phyloP scores from a whole-genome alignment of 352 stramenopile genomes.

The Pythium scleroteichum region DNA sequence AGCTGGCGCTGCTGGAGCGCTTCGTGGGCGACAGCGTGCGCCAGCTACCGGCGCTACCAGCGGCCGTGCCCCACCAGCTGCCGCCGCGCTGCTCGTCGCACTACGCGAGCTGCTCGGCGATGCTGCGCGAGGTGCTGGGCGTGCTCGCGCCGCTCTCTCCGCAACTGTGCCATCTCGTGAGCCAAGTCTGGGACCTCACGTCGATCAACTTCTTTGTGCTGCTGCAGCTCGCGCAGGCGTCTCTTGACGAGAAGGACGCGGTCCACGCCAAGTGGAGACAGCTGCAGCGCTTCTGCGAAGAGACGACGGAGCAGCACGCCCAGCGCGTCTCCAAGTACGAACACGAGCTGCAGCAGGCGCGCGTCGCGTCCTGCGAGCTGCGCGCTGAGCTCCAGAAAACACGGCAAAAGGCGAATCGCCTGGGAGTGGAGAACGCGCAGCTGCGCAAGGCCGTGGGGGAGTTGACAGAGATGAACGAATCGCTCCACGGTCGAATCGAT shows the following conservation, averaged over 20 bases:
- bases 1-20: slow-evolving; percentile 57
- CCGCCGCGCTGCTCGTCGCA: slow-evolving; percentile 45
- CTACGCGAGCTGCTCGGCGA: slow-evolving; percentile 49
- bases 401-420: slow-evolving; percentile 45
- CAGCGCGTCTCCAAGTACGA: slow-evolving; percentile 37
- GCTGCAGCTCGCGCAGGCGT: slow-evolving; percentile 45
- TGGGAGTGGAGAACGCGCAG: slow-evolving; percentile 54
- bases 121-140: slow-evolving; percentile 51
- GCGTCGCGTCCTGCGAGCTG: slow-evolving; percentile 39
- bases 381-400: slow-evolving; percentile 59
- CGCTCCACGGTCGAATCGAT: slow-evolving; percentile 10
- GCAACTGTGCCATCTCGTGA: slow-evolving; percentile 43
- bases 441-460: slow-evolving; percentile 42
- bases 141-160: slow-evolving; percentile 51
- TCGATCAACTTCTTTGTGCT: slow-evolving; percentile 69
- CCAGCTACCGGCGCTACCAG: slow-evolving; percentile 44
- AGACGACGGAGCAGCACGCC: slow-evolving; percentile 34
- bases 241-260: slow-evolving; percentile 37
- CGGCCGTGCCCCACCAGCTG: slow-evolving; percentile 29
- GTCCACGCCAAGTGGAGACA: slow-evolving; percentile 35
- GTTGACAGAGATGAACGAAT: slow-evolving; percentile 34
- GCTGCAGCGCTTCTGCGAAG: slow-evolving; percentile 34
- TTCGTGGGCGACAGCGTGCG: slow-evolving; percentile 58
- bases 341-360: slow-evolving; percentile 36
- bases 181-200: slow-evolving; percentile 64